Base-by-base conservation (phyloP, 2,329 filamentous ascomycete species). In the Beauveria asiatica region DNA sequence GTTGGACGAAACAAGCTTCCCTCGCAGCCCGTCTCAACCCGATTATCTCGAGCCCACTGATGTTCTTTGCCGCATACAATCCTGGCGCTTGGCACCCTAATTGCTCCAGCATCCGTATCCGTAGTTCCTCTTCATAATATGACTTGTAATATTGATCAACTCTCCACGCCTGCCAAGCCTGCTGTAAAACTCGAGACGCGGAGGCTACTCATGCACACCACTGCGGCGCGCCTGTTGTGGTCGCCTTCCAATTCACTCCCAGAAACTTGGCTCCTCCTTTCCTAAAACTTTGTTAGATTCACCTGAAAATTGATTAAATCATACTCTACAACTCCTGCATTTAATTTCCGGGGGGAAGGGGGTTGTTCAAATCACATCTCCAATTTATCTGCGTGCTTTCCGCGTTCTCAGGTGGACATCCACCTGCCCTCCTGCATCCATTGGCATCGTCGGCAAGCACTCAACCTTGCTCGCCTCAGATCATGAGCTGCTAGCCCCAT, bases 321-420 rank as follows among this genome's bases (percentile, higher is more conserved):
- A 44, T 7, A 27, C 17, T 19, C 6, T 30, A 19, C 19, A 19
- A 44, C 4, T 44, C 51, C 37, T 54, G 51, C 39, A 30, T 17
- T 41, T 41, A 57, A 42, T 57, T 27, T 50, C 45, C 23, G 37
- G 30, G 30, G 30, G 55, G 55, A 1, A 6, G 25, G 55, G 42
- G 46, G 54, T 3, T 3, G 23, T 2, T 8, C 46, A 52, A 45
- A 33, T 51, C 25, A 30, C 19, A 30, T n/a, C 25, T 52, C 27
- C 41, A 59, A 59, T 59, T n/a, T 46, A 59, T 59, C 57, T 59
- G 39, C 39, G 39, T 39, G 17, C 16, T 53, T 11, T 19, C 48
- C 48, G 39, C 48, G 45, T 45, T 52, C 27, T 44, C 23, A 37
- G 49, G 57, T 50, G 48, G 48, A 42, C 48, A 45, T 59, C 48